Conservation (phyloP, 371 early-diverging fungal species). For the Apophysomyces elegans region DNA sequence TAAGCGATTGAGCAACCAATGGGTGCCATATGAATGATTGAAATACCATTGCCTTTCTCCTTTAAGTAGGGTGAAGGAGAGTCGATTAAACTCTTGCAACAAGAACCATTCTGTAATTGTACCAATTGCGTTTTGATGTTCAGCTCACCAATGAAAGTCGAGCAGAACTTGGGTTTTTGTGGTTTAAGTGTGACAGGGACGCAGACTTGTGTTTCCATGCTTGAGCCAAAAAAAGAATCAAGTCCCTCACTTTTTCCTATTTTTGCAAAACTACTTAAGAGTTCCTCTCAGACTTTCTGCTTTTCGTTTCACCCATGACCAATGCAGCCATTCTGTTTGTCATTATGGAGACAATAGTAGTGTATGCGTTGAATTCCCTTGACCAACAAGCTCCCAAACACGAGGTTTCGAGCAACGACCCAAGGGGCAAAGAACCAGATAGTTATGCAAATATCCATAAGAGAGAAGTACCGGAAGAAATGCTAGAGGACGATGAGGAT, state of each 20-base stretch:
- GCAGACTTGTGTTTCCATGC: no score
- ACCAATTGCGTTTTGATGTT: no score
- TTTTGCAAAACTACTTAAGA: not conserved
- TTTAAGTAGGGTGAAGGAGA: no score
- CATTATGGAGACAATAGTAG: conserved; percentile 8
- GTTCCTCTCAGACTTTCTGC: not conserved
- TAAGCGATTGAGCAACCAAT: no score
- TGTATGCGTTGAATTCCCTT: conserved; percentile 7
- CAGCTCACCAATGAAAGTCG: no score
- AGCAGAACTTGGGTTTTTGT: no score
- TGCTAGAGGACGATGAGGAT: not conserved
- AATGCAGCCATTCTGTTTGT: not conserved
- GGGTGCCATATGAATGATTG: no score
- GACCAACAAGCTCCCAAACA: not conserved
- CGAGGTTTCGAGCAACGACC: no score
- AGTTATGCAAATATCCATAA: not conserved
- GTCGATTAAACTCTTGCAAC: no score
- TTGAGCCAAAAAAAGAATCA: not conserved
- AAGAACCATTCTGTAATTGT: no score
- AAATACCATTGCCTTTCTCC: no score
- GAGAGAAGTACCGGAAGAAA: not conserved
- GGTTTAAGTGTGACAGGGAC: no score
- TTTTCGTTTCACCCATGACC: conserved; percentile 8
- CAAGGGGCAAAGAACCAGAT: not conserved
- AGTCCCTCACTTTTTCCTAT: not conserved